These are phyloP conservation scores for Pisolithus orientalis DNA, from an alignment of 768 basidiomycete genomes.

Conservation along the genomic window DNA sequence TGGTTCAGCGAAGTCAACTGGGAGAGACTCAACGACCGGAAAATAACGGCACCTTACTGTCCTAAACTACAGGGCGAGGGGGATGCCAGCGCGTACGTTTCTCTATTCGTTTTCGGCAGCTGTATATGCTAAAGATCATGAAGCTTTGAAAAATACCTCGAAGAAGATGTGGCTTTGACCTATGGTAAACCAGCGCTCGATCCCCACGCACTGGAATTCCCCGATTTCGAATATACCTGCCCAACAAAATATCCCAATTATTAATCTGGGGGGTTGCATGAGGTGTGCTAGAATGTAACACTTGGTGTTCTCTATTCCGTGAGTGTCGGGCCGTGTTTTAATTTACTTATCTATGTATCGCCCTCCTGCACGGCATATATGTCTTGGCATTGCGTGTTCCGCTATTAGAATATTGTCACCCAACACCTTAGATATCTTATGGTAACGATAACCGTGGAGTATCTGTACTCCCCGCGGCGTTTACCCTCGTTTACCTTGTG, in stretches of 20 bases:
- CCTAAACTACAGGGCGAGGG: slow-evolving; percentile 91
- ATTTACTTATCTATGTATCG: neutral
- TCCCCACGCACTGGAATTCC: slow-evolving; percentile 62
- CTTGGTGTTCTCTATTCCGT: neutral
- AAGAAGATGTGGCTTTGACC: slow-evolving; percentile 54
- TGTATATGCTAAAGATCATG: neutral
- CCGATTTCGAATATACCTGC: slow-evolving; percentile 69
- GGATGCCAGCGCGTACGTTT: slow-evolving; percentile 78
- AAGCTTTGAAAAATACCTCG: slow-evolving; percentile 76
- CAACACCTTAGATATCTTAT: too few relatives aligned
- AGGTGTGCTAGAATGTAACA: neutral
- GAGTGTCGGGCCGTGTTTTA: neutral
- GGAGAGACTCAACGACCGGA: slow-evolving; percentile 69
- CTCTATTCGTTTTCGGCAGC: slow-evolving; percentile 4
- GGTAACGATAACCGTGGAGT: too few relatives aligned
- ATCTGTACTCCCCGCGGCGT: too few relatives aligned
- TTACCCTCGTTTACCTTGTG: too few relatives aligned
- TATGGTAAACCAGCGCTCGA: slow-evolving; percentile 60
- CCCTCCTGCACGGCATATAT: neutral
- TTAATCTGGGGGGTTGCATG: too few relatives aligned
- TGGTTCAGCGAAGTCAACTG: slow-evolving; percentile 97
- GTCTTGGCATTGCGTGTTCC: neutral
- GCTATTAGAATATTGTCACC: neutral
- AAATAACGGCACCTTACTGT: slow-evolving; percentile 95
- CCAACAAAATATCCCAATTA: neutral